Conservation (phyloP, 495 filamentous ascomycete genomes). For the Beverwykella pulmonaria region DNA sequence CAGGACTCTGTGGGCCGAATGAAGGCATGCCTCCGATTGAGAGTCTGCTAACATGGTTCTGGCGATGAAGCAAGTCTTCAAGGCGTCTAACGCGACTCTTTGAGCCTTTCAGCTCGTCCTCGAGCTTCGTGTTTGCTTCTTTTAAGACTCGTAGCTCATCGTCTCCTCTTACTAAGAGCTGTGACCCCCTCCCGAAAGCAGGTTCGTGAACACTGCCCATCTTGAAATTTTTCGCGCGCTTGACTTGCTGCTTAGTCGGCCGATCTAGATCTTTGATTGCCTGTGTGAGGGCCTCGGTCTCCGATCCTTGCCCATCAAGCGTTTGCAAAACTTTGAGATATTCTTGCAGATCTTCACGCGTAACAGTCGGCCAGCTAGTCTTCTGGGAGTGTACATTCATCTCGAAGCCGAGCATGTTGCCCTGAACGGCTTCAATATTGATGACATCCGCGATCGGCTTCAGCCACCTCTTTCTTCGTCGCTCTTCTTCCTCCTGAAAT, state of each 20-base stretch:
- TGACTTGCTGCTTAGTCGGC: constrained; percentile 75
- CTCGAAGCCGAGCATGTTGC: constrained; percentile 75
- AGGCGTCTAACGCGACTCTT: constrained; percentile 90
- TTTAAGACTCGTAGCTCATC: constrained; percentile 72
- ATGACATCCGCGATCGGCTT: constrained; percentile 68
- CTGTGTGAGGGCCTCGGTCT: constrained; percentile 63
- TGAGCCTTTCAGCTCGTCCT: constrained; percentile 80
- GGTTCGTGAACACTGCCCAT: constrained; percentile 92
- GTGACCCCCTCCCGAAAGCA: constrained; percentile 72
- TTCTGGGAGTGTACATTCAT: constrained; percentile 83
- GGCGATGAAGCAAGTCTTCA: constrained; percentile 90
- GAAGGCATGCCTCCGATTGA: constrained; percentile 63
- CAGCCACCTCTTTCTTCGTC: constrained; percentile 85
- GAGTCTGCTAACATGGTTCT: constrained; percentile 72
- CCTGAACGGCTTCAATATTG: constrained; percentile 59
- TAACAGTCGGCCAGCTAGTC: constrained; percentile 70
- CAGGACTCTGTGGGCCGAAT: constrained; percentile 38
- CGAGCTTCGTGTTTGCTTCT: constrained; percentile 76
- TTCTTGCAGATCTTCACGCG: constrained; percentile 57
- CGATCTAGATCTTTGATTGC: constrained; percentile 64
- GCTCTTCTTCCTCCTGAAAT: constrained; percentile 87
- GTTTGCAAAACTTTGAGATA: constrained; percentile 57
- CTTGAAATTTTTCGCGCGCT: constrained; percentile 88
- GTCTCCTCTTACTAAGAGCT: constrained; percentile 75
- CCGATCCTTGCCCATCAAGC: constrained; percentile 66